Evolutionary conservation across 768 basidiomycete genomes (phyloP).

Genomic region (Coprinellus micaceus): DNA sequence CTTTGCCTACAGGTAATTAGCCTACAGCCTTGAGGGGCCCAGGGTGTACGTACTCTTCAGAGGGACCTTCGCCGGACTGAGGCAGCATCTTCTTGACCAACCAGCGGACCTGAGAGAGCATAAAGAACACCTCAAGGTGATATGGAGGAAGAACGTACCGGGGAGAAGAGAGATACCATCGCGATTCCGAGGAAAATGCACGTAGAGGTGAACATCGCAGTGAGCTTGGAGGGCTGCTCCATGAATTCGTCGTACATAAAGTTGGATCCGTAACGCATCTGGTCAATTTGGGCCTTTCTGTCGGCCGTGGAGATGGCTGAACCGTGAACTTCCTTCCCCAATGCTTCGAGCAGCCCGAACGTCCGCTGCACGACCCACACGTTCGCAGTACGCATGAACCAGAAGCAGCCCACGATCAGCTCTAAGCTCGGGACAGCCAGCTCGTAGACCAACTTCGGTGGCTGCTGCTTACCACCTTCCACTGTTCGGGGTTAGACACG

Average conservation of each 20-base stretch:
- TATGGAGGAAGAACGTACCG: conserved; percentile 31
- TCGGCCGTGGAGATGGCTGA: not conserved
- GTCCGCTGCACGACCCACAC: conserved; percentile 2
- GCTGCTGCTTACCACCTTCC: conserved; percentile 17
- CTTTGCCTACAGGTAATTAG: conserved; percentile 38
- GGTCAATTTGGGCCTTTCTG: not conserved
- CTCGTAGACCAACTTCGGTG: conserved; percentile 1
- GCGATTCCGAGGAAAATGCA: conserved; percentile 31
- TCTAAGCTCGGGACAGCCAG: not conserved
- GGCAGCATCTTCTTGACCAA: conserved; percentile 48
- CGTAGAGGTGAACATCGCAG: conserved; percentile 39
- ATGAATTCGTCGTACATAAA: conserved; percentile 79
- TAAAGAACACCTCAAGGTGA: not conserved
- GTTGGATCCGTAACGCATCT: conserved; percentile 55
- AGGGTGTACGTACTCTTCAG: conserved; percentile 58
- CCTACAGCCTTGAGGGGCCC: not conserved
- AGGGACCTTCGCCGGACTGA: conserved; percentile 58
- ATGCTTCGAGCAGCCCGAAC: not conserved
- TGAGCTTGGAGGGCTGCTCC: conserved; percentile 34
- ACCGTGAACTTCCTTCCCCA: not conserved
- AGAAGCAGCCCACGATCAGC: not conserved
- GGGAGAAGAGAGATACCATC: conserved; percentile 31
- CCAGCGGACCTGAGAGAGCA: conserved; percentile 46
- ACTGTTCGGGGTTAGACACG: conserved; percentile 11
- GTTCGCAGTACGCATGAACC: conserved; percentile 1